Conservation (phyloP, 805 yeast species). For the Sugiyamaella qingdaonensis region DNA sequence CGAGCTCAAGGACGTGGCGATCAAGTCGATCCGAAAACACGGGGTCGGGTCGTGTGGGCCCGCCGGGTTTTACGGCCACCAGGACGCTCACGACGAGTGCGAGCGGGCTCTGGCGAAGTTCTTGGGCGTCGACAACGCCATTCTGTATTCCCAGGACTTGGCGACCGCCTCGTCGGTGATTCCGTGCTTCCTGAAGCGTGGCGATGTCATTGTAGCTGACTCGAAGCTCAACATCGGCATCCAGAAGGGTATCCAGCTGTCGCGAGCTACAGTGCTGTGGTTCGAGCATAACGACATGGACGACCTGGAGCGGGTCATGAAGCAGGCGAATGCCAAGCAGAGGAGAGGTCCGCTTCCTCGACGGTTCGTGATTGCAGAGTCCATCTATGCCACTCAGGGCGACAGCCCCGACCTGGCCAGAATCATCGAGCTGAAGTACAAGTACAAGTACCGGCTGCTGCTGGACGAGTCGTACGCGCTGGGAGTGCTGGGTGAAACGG, state of each 20-base stretch:
- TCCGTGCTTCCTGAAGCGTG: conserved; percentile 92
- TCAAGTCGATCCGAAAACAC: conserved; percentile 53
- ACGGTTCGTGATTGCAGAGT: conserved; percentile 89
- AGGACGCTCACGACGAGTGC: conserved; percentile 78
- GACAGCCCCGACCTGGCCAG: conserved; percentile 68
- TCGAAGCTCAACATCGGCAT: conserved; percentile 67
- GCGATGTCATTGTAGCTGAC: conserved; percentile 88
- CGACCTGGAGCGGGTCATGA: conserved; percentile 66
- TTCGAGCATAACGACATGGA: conserved; percentile 84
- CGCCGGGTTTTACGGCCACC: conserved; percentile 94
- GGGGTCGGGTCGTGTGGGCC: conserved; percentile 99
- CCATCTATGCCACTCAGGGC: conserved; percentile 76
- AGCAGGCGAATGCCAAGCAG: conserved; percentile 50
- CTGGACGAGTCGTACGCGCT: conserved; percentile 84
- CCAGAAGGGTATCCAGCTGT: conserved; percentile 82
- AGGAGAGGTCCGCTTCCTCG: conserved; percentile 74
- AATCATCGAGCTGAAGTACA: conserved; percentile 68
- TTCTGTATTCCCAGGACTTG: conserved; percentile 90
- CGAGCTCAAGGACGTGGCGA: conserved; percentile 49
- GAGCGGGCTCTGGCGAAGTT: conserved; percentile 72
- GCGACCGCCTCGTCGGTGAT: conserved; percentile 81
- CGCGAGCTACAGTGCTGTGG: conserved; percentile 83
- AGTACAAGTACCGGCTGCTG: conserved; percentile 79
- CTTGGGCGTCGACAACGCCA: conserved; percentile 72
- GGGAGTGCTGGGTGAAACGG: conserved; percentile 80